Conservation (phyloP, 1,284 basidiomycete species). For the Mixia osmundae region DNA sequence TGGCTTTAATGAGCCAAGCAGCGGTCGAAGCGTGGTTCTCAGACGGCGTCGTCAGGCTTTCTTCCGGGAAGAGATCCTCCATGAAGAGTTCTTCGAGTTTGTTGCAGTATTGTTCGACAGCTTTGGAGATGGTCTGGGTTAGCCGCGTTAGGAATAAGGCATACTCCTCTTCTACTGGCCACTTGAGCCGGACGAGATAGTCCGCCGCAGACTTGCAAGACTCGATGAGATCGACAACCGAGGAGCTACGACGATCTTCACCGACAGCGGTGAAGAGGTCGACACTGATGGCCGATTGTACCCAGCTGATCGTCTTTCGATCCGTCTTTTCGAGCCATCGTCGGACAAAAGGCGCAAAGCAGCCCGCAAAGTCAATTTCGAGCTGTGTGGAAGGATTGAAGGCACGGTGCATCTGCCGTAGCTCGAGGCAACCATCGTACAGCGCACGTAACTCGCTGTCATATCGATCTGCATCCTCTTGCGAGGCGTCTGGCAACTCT, state of each 20-base stretch:
- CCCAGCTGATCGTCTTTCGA: constrained; percentile 79
- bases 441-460: constrained; percentile 73
- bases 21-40: constrained; percentile 44
- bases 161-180: constrained; percentile 73
- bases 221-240: constrained; percentile 86
- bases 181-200: constrained; percentile 68
- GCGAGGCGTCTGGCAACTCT: constrained; percentile 17
- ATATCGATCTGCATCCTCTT: constrained; percentile 50
- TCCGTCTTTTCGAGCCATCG: constrained; percentile 81
- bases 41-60: no score
- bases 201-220: constrained; percentile 74
- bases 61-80: constrained; percentile 76
- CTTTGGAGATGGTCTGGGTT: constrained; percentile 75
- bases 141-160: constrained; percentile 72
- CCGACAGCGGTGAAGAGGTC: constrained; percentile 84
- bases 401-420: constrained; percentile 52
- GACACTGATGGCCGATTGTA: constrained; percentile 65
- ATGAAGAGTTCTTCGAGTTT: constrained; percentile 74
- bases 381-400: constrained; percentile 39
- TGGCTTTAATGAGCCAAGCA: constrained; percentile 85
- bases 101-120: constrained; percentile 75
- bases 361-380: constrained; percentile 27
- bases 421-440: constrained; percentile 46
- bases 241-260: constrained; percentile 54
- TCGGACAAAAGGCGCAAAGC: constrained; percentile 68